Base-by-base conservation (phyloP, 2,329 filamentous ascomycete genomes). In the Zasmidium citrigriseum region DNA sequence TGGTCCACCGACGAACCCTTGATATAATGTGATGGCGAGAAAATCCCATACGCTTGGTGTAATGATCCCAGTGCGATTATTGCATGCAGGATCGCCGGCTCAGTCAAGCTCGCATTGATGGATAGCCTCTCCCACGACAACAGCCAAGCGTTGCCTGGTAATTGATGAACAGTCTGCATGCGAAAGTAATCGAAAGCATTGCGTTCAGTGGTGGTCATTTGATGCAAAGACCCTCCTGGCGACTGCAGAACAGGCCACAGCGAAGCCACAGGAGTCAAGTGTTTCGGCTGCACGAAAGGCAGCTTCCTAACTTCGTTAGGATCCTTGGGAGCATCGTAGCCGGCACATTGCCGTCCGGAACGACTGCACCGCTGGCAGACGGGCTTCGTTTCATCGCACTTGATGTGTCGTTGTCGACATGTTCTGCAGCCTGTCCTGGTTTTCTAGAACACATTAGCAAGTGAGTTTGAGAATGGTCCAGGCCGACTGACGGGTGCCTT, bases 121-220 rank as follows among this genome's bases (percentile, higher is more conserved):
- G 51, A 34, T 2, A 53, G 51, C 20, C 51, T 22, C 22, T 53
- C 34, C 51, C 51, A 53, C 4, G 51, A 53, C 5, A 53, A 24
- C 16, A 53, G 51, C 38, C 34, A 53, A 10, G 51, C n/a, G 16
- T 53, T 53, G 16, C 51, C 51, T 1, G 51, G 51, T n/a, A 53
- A 18, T 11, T 24, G 34, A 27, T 53, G 51, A 24, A 53, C 38
- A 10, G 51, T 53, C 10, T 53, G 34, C 29, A 23, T 25, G 11
- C 51, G 51, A 18, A 53, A 53, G 51, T 24, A 53, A n/a, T 53
- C 41, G 21, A 45, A 46, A 45, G 51, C 51, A 11, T 44, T 27
- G 11, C 51, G 29, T 41, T 53, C 27, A n/a, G 34, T 41, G 14
- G 34, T 41, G 7, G 5, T 16, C 34, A 41, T 41, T 4, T 16